A percentile compares a stretch with the other conserved stretches of the same genome.
Evolutionary conservation across 768 basidiomycete species (phyloP).

Genomic region (Russula earlei): DNA sequence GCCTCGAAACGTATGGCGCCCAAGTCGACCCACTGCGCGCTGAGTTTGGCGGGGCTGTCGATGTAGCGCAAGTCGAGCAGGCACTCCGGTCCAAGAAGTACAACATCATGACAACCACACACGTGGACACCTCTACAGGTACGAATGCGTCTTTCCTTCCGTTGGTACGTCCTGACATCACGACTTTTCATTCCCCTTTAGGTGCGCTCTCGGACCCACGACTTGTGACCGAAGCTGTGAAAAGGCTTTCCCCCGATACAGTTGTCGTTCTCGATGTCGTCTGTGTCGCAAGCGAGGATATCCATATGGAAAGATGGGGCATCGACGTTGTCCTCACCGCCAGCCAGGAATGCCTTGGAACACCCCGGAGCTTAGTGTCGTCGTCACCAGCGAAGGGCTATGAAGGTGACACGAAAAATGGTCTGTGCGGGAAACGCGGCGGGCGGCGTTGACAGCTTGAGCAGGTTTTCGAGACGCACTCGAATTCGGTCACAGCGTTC

Average conservation of each 20-base stretch:
- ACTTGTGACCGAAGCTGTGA: slow-evolving; percentile 62
- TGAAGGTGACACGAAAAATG: slow-evolving; percentile 42
- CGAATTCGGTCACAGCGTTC: no score
- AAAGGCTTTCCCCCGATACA: slow-evolving; percentile 72
- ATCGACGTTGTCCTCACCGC: slow-evolving; percentile 84
- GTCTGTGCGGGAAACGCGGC: not conserved
- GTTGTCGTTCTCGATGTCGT: slow-evolving; percentile 89
- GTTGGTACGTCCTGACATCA: no score
- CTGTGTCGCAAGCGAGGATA: slow-evolving; percentile 93
- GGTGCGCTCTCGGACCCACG: no score
- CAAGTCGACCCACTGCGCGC: slow-evolving; percentile 79
- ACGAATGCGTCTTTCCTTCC: no score
- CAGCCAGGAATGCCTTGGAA: no score
- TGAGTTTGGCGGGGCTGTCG: slow-evolving; percentile 67
- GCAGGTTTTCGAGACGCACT: no score
- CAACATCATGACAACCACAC: no score
- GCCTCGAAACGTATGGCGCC: slow-evolving; percentile 82
- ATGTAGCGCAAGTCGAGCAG: no score
- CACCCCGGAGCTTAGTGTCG: slow-evolving; percentile 90
- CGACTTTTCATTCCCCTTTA: no score
- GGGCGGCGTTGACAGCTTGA: not conserved
- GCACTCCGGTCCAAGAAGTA: no score
- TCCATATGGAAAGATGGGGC: slow-evolving; percentile 88
- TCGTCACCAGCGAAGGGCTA: slow-evolving; percentile 72
- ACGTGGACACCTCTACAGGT: no score